Evolutionary conservation across 768 basidiomycete species (phyloP).

Genomic region (Rhizopogon vesiculosus): DNA sequence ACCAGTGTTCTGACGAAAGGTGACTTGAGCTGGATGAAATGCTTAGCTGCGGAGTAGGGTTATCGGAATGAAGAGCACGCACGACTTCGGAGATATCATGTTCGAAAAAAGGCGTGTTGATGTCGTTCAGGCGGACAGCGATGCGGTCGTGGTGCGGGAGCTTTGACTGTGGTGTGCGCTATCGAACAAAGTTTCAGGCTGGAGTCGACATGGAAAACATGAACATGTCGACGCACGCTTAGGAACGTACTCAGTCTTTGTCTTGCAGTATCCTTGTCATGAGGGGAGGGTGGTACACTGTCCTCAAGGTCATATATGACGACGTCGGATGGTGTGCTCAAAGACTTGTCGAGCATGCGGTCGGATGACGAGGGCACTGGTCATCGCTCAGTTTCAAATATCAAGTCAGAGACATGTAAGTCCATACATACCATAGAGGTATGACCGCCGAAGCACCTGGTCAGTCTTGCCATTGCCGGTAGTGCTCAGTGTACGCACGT

Average conservation of each 20-base stretch:
- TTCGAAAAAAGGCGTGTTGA: conserved; percentile 59
- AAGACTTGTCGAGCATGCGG: conserved; percentile 78
- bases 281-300: conserved; percentile 59
- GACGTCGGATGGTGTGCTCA: conserved; percentile 58
- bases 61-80: conserved; percentile 11
- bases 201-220: not conserved
- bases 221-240: conserved; percentile 32
- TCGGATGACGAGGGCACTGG: conserved; percentile 77
- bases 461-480: not conserved
- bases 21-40: conserved; percentile 35
- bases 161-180: conserved; percentile 23
- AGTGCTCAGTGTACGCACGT: not conserved
- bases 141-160: conserved; percentile 46
- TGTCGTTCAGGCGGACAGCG: conserved; percentile 68
- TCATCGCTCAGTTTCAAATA: not conserved
- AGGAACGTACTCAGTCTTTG: conserved; percentile 51
- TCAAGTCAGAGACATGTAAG: not conserved
- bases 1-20: conserved; percentile 60
- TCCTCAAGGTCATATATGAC: conserved; percentile 91
- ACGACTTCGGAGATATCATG: conserved; percentile 63
- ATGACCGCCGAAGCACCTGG: not conserved
- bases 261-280: conserved; percentile 59
- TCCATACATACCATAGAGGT: not conserved
- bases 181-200: not conserved
- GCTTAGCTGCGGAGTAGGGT: not conserved